Base-by-base conservation (phyloP, 768 basidiomycete species). In the Boletus sp. region DNA sequence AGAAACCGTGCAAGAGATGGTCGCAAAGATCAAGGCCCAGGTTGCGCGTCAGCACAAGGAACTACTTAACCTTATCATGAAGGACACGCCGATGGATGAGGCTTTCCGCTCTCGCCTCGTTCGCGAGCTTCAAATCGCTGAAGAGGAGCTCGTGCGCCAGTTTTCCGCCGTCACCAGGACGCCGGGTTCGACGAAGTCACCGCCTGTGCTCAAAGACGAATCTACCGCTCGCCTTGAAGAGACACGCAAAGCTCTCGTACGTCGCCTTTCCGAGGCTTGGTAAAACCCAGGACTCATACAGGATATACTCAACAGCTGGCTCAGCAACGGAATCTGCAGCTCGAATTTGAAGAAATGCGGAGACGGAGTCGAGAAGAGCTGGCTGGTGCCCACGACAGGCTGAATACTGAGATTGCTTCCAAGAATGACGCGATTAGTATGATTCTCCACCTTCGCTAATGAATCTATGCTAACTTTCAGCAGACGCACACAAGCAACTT, bases 1-100 rank as follows among this genome's bases (percentile, higher is more conserved):
- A 2, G 80, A 84, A 51, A 70, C 75, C 14, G 74, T 79, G 0
- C 76, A 78, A 48, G 63, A 72, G 4, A 80, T 79, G 27, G 79
- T 79, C 3, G 69, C 78, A 3, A 78, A 77, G 58, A 83, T 88
- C 60, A 81, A 77, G 59, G 81, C 83, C 35, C 82, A 78, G 43
- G 78, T 88, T 30, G 82, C 83, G 59, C 79, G 77, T 15, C 86
- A 88, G 50, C 87, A 88, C 63, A 79, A 79, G n/a, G 87, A 90
- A 56, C 79, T 90, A 39, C 82, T 86, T 5, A 75, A 80, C n/a
- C 74, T 88, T 23, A 80, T 89, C 50, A 75, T 80, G 72, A 75
- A 74, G 42, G 79, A 77, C 47, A 77, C 77, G 11, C 79, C 84
- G 9, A 75, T 77, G 35, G 87, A 88, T 55, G 79, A 79, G 33